Conservation (phyloP, 495 filamentous ascomycete species). For the Penicillium verhagenii region DNA sequence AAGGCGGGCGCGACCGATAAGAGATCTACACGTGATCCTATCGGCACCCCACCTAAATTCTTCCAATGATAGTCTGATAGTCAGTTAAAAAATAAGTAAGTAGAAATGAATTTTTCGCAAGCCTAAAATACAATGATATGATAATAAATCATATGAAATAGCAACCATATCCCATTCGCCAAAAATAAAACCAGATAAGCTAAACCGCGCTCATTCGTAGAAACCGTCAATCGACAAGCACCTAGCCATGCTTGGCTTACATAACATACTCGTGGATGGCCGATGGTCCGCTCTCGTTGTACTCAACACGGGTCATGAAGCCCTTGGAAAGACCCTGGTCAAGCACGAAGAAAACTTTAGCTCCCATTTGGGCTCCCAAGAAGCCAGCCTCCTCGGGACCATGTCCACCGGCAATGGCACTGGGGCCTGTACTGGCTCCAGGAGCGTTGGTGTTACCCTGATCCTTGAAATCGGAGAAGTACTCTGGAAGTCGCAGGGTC, state of each 20-base stretch:
- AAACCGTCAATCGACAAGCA: conserved; percentile 4
- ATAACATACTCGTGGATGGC: conserved; percentile 60
- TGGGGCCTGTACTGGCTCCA: conserved; percentile 30
- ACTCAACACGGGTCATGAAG: conserved; percentile 71
- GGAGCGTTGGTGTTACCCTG: conserved; percentile 51
- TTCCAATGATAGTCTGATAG: too few relatives aligned
- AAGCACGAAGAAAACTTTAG: conserved; percentile 69
- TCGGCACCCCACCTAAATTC: not conserved
- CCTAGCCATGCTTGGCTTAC: conserved; percentile 16
- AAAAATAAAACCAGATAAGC: conserved; percentile 7
- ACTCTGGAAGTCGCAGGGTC: conserved; percentile 72
- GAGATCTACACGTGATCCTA: not conserved
- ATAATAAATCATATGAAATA: conserved; percentile 16
- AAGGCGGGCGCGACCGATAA: conserved; percentile 4
- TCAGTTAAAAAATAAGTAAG: too few relatives aligned
- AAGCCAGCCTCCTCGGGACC: conserved; percentile 72
- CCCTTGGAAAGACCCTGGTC: conserved; percentile 70
- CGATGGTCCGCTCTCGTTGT: conserved; percentile 73
- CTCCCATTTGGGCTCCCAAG: conserved; percentile 75
- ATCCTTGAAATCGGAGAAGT: conserved; percentile 94
- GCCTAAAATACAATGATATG: not conserved
- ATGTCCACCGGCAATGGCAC: conserved; percentile 29
- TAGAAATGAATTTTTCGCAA: not conserved
- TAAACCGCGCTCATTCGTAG: conserved; percentile 13
- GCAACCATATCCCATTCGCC: conserved; percentile 16